A percentile compares a stretch with the other conserved stretches of the same genome.
These are phyloP conservation scores for Aspergillus asperescens DNA, from an alignment of 495 filamentous ascomycete genomes.

Conservation along the genomic window DNA sequence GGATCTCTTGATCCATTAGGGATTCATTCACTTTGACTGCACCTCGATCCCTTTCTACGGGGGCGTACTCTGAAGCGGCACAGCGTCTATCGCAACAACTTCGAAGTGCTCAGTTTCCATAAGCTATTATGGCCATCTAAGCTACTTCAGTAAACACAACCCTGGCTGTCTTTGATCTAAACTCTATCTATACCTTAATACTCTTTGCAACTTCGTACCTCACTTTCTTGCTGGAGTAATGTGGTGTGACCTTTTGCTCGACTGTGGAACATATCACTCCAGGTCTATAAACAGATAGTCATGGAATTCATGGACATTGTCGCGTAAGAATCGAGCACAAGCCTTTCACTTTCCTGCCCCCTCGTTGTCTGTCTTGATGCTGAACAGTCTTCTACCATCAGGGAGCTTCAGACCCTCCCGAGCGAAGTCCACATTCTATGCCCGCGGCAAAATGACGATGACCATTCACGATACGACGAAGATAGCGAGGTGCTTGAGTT, in stretches of 20 bases:
- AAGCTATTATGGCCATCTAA: slow-evolving; percentile 9
- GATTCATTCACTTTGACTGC: neutral
- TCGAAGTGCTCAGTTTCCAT: neutral
- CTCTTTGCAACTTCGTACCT: neutral
- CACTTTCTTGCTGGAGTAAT: slow-evolving; percentile 13
- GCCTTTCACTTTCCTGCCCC: neutral
- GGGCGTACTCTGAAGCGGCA: neutral
- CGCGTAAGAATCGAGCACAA: slow-evolving; percentile 23
- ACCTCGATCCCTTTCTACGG: neutral
- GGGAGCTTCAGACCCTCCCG: slow-evolving; percentile 44
- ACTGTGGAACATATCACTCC: slow-evolving; percentile 2
- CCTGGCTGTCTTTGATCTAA: neutral
- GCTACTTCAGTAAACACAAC: neutral
- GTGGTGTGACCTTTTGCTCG: slow-evolving; percentile 11
- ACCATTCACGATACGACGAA: slow-evolving; percentile 52
- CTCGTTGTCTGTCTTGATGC: neutral
- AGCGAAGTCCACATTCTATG: slow-evolving; percentile 47
- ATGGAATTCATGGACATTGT: slow-evolving; percentile 46
- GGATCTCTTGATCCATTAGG: neutral
- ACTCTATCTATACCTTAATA: neutral
- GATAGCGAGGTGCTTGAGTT: slow-evolving; percentile 27
- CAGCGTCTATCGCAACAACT: neutral
- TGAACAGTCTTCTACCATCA: slow-evolving; percentile 11
- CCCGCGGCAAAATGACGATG: slow-evolving; percentile 43
- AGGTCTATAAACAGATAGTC: slow-evolving; percentile 13